Evolutionary conservation across 768 basidiomycete species (phyloP), one percentile per base, ranked within the genome.

Genomic region (Boletus subcaerulescens): DNA sequence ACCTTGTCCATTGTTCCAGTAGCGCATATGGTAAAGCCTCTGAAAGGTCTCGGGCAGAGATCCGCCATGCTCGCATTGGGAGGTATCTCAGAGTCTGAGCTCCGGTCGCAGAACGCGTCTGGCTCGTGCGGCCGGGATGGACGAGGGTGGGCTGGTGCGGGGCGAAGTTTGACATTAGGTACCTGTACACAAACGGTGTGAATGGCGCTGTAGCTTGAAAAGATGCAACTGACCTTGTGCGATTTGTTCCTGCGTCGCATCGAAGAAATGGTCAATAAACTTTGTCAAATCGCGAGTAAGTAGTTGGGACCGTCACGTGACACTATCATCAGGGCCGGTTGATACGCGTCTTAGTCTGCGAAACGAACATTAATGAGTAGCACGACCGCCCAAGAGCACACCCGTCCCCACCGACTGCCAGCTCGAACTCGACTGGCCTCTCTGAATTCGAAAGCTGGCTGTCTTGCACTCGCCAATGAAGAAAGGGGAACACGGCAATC

Each of bases 1-100:
- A 88, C 91, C 82, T 91, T 93, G 74, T 93, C 89, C 41, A 70
- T 63, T n/a, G 86, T 76, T 7, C 91, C 90, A 0, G 91, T 91
- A 35, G 87, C 89, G 67, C 87, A 91, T 2, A 93, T 59, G 1
- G 83, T 73, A 18, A 87, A 72, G 1, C 80, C 80, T 49, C 73
- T 81, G 62, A 93, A 85, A 0, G 89, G 89, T 38, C 87, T 74
- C 18, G 87, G 87, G 72, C 82, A 79, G 5, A 69, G 68, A 61
- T 81, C 84, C 8, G 72, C 65, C 43, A 76, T 66, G 15, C 72
- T 70, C 29, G 77, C 71, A 55, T 80, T 77, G 53, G 75, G 80
- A 46, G 71, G 76, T 2, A 68, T 51, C 59, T 83, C 84, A 4
- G 76, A 81, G 57, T 85, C 80, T 73, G 73, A 50, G 71, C 80